Conservation (phyloP, 2,329 filamentous ascomycete genomes). For the Raffaelea arxii region DNA sequence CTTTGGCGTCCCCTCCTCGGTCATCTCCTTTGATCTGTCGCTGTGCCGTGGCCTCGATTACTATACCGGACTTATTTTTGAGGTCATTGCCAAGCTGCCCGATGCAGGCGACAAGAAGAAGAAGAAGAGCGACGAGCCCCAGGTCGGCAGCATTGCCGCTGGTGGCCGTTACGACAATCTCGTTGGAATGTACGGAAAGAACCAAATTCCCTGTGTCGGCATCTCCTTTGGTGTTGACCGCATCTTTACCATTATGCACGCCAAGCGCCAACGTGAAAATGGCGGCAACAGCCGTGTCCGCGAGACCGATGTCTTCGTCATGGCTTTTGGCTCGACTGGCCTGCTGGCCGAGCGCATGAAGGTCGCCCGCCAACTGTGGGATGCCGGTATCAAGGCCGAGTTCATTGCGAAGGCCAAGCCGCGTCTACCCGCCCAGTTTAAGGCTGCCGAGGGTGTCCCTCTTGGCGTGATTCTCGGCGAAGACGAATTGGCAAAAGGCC, state of each 20-base stretch:
- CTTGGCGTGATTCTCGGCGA: conserved; percentile 86
- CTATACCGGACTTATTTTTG: conserved; percentile 75
- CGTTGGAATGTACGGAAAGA: conserved; percentile 88
- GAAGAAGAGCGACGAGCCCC: conserved; percentile 28
- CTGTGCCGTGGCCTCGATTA: conserved; percentile 60
- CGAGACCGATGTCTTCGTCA: conserved; percentile 85
- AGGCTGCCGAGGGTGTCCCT: conserved; percentile 79
- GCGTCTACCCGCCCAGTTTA: conserved; percentile 82
- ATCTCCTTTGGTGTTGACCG: conserved; percentile 93
- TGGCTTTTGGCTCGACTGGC: conserved; percentile 87
- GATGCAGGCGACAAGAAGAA: conserved; percentile 18
- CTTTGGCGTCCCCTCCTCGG: conserved; percentile 56
- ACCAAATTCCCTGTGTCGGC: conserved; percentile 78
- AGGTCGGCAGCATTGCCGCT: conserved; percentile 79
- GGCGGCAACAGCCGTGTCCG: conserved; percentile 45
- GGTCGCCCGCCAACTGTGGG: conserved; percentile 67
- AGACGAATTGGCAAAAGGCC: conserved; percentile 73
- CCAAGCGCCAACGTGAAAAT: conserved; percentile 44
- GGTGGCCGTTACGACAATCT: conserved; percentile 89
- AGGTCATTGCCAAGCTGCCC: conserved; percentile 41
- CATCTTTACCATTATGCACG: conserved; percentile 87
- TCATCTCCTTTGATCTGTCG: conserved; percentile 80
- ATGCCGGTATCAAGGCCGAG: conserved; percentile 80
- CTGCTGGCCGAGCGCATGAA: conserved; percentile 76
- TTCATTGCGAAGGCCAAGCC: conserved; percentile 86